Evolutionary conservation across 164 flowering plant genomes (phyloP), one percentile per base, ranked within the genome.

Genomic region (Magnolia officinalis): DNA sequence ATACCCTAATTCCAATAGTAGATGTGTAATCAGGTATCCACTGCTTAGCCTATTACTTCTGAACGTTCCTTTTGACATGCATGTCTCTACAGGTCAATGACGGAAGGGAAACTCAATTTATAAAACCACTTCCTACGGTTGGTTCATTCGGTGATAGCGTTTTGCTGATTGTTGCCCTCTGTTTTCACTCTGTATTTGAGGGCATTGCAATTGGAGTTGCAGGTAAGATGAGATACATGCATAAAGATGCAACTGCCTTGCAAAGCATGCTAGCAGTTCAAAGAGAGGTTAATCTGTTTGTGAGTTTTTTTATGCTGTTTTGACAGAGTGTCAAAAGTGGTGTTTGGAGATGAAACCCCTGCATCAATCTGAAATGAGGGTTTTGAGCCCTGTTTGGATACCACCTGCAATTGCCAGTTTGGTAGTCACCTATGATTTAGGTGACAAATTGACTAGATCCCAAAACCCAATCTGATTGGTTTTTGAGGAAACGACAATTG

Each of bases 181-280:
- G 93, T 75, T 90, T 86, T 76, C 95, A 91, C 78, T 91, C 95
- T 0, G 87, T 91, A 9, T 91, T 91, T 23, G 93, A 91, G 80
- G 96, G 96, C 76, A 89, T 91, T 10, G 93, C 96, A 13, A 90
- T 91, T 50, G 96, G 96, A 51, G 88, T 91, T 74, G 88, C 78
- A 69, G 78, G 78, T 58, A 69, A 67, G 61, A 66, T 58, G 55
- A 52, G 31, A 51, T 49, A 50, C 7, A 6, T 71, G 2, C 71
- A 23, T 67, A 24, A 67, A 29, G 10, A 19, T 21, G 20, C 20
- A 19, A n/a, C 20, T 65, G 0, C 67, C 67, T 65, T 65, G 18
- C 67, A 16, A 65, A 21, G 45, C 45, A 37, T 37, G 65, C 19
- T 63, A 63, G 65, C 65, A 63, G 19, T 63, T 63, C 7, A 63